A percentile compares a stretch with the other conserved stretches of the same genome.
These are phyloP conservation scores for Leptodermis oblonga DNA, from an alignment of 257 asterid genomes.

Conservation along the genomic window DNA sequence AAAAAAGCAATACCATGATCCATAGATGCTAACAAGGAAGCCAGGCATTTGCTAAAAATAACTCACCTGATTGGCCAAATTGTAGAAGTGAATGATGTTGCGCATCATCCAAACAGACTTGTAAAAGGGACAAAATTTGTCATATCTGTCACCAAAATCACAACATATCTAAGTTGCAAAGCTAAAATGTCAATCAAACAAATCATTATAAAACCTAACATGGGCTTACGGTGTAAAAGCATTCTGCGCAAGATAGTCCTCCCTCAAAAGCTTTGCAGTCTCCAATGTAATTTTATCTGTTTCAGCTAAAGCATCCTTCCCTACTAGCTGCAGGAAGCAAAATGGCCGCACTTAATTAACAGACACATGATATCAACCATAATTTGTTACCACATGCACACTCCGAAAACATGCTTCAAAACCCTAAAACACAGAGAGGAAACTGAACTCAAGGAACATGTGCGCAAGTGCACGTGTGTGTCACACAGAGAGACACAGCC, in stretches of 20 bases:
- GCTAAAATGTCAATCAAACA: background rate
- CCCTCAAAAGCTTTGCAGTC: conserved; percentile 98
- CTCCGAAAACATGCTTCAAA: background rate
- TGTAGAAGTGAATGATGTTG: conserved; percentile 92
- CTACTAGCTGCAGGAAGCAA: conserved; percentile 75
- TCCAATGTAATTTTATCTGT: conserved; percentile 93
- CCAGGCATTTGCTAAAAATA: background rate
- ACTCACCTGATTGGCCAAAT: conserved; percentile 94
- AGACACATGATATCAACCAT: background rate
- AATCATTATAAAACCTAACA: background rate
- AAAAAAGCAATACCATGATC: background rate
- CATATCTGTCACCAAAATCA: conserved; percentile 56
- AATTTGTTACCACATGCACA: background rate
- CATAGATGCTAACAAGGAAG: background rate
- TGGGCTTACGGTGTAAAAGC: conserved; percentile 90
- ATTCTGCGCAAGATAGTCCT: conserved; percentile 98
- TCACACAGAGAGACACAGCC: background rate
- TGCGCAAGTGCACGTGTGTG: background rate
- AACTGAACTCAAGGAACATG: background rate
- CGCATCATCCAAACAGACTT: conserved; percentile 99
- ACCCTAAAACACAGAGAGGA: background rate
- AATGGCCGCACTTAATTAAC: conserved; percentile 14
- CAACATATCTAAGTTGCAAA: background rate
- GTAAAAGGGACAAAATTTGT: conserved; percentile 96
- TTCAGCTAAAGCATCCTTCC: conserved; percentile 98